phyloP scores from a whole-genome alignment of 2,329 filamentous ascomycete genomes.

The Lachnellula subtilissima region DNA sequence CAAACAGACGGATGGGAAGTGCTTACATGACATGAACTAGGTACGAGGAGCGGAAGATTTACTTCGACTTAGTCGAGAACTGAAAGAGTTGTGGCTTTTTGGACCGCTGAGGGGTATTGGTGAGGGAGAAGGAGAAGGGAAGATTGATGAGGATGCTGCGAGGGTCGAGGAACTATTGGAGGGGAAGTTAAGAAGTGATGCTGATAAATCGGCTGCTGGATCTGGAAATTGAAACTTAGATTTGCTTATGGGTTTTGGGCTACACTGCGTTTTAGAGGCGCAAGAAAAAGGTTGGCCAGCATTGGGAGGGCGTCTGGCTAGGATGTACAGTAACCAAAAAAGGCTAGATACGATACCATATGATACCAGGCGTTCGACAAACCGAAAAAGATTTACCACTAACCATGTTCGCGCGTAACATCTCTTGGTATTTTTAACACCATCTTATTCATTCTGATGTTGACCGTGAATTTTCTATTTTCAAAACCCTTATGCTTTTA shows the following conservation, averaged over 20 bases:
- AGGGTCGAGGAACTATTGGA: conserved; percentile 27
- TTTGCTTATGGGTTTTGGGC: neutral
- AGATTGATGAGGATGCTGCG: conserved; percentile 36
- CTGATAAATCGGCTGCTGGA: conserved; percentile 1
- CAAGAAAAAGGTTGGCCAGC: neutral
- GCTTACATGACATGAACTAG: conserved; percentile 12
- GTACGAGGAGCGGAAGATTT: conserved; percentile 37
- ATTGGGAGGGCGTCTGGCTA: neutral
- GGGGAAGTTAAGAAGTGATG: conserved; percentile 13
- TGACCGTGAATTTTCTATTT: too few relatives aligned
- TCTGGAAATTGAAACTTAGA: neutral
- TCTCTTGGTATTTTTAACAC: too few relatives aligned
- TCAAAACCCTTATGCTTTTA: too few relatives aligned
- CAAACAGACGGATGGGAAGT: neutral
- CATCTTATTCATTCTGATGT: too few relatives aligned
- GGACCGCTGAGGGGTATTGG: conserved; percentile 42
- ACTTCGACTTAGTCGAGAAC: conserved; percentile 41
- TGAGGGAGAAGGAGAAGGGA: conserved; percentile 37
- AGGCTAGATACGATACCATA: neutral
- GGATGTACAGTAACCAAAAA: neutral
- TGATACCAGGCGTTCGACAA: neutral
- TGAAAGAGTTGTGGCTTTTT: conserved; percentile 47
- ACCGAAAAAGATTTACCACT: too few relatives aligned
- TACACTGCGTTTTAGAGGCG: neutral
- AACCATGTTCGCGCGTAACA: too few relatives aligned